Conservation (phyloP, 805 yeast genomes). For the Yarrowia sp. region DNA sequence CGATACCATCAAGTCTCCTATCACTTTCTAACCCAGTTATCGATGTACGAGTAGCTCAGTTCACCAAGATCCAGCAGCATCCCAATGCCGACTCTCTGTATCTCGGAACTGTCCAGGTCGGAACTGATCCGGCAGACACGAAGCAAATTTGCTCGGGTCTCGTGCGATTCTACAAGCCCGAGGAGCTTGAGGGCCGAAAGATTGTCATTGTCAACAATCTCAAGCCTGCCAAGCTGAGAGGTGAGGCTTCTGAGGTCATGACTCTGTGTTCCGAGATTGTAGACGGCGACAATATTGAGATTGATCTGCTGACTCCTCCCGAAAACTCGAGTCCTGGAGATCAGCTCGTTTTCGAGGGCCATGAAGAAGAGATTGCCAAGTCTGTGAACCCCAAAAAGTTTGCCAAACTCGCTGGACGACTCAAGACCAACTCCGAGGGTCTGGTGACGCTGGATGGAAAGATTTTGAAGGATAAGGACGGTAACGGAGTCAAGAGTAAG, state of each 20-base stretch:
- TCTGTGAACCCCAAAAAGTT: slow-evolving; percentile 32
- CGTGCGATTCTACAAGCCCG: slow-evolving; percentile 5
- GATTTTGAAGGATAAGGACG: slow-evolving; percentile 3
- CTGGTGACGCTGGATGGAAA: slow-evolving; percentile 20
- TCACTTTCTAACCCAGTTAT: slow-evolving; percentile 25
- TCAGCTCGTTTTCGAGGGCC: slow-evolving; percentile 24
- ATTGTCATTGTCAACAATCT: slow-evolving; percentile 26
- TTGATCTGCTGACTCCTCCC: slow-evolving; percentile 28
- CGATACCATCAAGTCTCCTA: no score
- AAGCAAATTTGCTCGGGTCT: slow-evolving; percentile 30
- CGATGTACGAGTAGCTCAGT: slow-evolving; percentile 29
- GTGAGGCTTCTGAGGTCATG: slow-evolving; percentile 34
- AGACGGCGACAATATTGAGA: slow-evolving; percentile 4
- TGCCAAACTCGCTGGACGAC: neutral
- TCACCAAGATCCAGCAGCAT: slow-evolving; percentile 12
- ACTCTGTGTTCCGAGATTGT: slow-evolving; percentile 16
- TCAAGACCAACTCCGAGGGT: slow-evolving; percentile 10
- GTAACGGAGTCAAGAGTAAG: slow-evolving; percentile 11
- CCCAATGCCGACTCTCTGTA: slow-evolving; percentile 36
- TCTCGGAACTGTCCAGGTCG: slow-evolving; percentile 32
- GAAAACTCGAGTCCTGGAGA: slow-evolving; percentile 4
- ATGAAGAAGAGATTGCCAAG: slow-evolving; percentile 23
- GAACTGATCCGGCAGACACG: neutral
- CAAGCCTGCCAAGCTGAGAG: slow-evolving; percentile 35
- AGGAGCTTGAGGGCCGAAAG: slow-evolving; percentile 12